phyloP scores from a whole-genome alignment of 345 rosid species.

The Erysimum cheiranthoides region DNA sequence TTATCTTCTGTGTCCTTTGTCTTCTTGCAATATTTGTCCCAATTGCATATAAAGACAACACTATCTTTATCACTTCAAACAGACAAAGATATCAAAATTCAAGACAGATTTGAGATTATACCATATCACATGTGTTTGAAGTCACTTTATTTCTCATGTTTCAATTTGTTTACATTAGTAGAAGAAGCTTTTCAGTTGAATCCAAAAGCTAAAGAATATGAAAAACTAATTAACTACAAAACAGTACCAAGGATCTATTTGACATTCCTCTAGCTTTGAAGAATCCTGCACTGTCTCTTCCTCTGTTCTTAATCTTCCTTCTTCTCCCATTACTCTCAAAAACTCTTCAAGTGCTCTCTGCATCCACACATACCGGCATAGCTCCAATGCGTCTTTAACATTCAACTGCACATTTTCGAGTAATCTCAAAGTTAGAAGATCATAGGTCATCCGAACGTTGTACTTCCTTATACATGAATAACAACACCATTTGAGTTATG shows the following conservation, averaged over 20 bases:
- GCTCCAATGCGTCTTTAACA: conserved; percentile 60
- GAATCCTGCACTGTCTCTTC: conserved; percentile 48
- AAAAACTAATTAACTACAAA: conserved; percentile 40
- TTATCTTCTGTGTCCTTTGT: conserved; percentile 21
- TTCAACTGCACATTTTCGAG: conserved; percentile 52
- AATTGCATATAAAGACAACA: conserved; percentile 25
- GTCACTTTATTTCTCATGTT: conserved; percentile 21
- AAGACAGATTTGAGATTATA: conserved; percentile 16
- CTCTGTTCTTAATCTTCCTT: conserved; percentile 31
- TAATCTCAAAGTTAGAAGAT: neutral
- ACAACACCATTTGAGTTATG: neutral
- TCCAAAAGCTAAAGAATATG: conserved; percentile 23
- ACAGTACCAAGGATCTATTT: conserved; percentile 41
- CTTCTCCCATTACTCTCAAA: conserved; percentile 45
- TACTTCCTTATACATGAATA: neutral
- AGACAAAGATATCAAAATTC: conserved; percentile 34
- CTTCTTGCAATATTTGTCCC: conserved; percentile 38
- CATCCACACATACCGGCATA: conserved; percentile 94
- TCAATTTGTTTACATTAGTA: conserved; percentile 32
- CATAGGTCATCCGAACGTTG: neutral
- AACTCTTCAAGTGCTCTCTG: conserved; percentile 64
- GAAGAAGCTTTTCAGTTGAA: conserved; percentile 11
- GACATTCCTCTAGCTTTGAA: conserved; percentile 34
- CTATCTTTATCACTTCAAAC: conserved; percentile 28
- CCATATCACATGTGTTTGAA: conserved; percentile 30